Evolutionary conservation across 1,284 basidiomycete genomes (phyloP).

Genomic region (Ustilago esculenta): DNA sequence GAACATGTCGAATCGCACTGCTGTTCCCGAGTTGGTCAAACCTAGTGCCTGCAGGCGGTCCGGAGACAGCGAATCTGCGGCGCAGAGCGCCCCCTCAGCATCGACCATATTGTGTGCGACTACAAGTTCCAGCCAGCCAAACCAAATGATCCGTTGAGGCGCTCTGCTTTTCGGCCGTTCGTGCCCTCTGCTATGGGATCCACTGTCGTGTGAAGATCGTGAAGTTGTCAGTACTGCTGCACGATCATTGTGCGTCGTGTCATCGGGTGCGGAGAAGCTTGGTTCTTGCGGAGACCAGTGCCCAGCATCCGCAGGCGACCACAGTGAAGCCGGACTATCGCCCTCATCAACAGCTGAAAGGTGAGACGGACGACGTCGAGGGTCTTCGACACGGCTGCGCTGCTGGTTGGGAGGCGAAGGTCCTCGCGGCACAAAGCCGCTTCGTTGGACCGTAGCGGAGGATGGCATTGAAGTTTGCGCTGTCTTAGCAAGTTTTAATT

Average conservation of each 20-base stretch:
- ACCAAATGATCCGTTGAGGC: slow-evolving; percentile 4
- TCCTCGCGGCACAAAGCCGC: too few relatives aligned
- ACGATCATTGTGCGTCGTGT: not conserved
- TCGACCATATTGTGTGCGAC: slow-evolving; percentile 14
- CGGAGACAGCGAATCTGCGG: slow-evolving; percentile 3
- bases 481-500: slow-evolving; percentile 1
- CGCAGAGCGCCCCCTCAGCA: slow-evolving; percentile 13
- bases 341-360: not conserved
- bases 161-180: not conserved
- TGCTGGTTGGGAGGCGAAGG: not conserved
- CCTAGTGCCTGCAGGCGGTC: slow-evolving; percentile 13
- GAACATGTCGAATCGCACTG: slow-evolving; percentile 21
- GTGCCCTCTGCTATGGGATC: not conserved
- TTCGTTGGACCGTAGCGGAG: too few relatives aligned
- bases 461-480: not conserved
- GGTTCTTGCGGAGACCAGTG: slow-evolving; percentile 8
- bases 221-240: slow-evolving; percentile 1
- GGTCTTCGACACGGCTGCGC: slow-evolving; percentile 13
- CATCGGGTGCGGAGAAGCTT: not conserved
- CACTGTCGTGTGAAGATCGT: slow-evolving; percentile 11
- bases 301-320: slow-evolving; percentile 2
- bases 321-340: not conserved
- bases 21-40: slow-evolving; percentile 4
- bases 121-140: slow-evolving; percentile 13
- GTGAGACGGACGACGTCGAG: slow-evolving; percentile 21